Evolutionary conservation across 805 yeast genomes (phyloP).

Genomic region (Lachancea fermentati): DNA sequence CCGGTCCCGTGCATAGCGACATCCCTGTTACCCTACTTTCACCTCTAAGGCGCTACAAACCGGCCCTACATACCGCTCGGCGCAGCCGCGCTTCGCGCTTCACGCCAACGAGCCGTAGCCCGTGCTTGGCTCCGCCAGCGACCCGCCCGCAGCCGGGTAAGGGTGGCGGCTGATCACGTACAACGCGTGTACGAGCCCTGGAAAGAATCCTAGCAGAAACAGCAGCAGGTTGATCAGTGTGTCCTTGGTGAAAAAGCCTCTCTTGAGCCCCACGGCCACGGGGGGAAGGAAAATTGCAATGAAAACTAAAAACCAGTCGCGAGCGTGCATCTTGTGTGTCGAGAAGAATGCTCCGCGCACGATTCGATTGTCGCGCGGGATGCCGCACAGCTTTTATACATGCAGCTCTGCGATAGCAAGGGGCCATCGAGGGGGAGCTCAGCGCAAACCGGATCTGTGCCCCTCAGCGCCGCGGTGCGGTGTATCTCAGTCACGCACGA

Average conservation of each 20-base stretch:
- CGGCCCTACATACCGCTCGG: no score
- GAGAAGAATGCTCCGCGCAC: no score
- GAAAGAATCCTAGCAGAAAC: conserved; percentile 58
- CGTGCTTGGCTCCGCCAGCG: conserved; percentile 5
- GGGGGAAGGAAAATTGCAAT: conserved; percentile 69
- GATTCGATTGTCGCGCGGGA: no score
- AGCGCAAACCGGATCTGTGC: background rate
- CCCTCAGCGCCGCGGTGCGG: background rate
- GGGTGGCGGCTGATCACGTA: conserved; percentile 60
- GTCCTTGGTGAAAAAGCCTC: conserved; percentile 43
- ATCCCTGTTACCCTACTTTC: no score
- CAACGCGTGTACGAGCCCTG: conserved; percentile 65
- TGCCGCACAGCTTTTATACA: background rate
- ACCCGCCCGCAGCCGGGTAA: conserved; percentile 25
- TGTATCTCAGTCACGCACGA: background rate
- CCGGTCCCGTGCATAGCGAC: no score
- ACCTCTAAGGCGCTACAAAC: no score
- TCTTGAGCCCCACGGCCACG: conserved; percentile 60
- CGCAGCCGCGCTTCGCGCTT: no score
- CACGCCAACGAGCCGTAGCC: conserved; percentile 15
- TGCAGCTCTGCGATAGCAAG: background rate
- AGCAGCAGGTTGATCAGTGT: conserved; percentile 52
- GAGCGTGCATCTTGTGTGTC: conserved; percentile 32
- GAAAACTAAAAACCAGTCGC: conserved; percentile 62
- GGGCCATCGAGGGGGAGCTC: background rate